Evolutionary conservation across 441 rosid species (phyloP).

Genomic region (Adansonia rubrostipa): DNA sequence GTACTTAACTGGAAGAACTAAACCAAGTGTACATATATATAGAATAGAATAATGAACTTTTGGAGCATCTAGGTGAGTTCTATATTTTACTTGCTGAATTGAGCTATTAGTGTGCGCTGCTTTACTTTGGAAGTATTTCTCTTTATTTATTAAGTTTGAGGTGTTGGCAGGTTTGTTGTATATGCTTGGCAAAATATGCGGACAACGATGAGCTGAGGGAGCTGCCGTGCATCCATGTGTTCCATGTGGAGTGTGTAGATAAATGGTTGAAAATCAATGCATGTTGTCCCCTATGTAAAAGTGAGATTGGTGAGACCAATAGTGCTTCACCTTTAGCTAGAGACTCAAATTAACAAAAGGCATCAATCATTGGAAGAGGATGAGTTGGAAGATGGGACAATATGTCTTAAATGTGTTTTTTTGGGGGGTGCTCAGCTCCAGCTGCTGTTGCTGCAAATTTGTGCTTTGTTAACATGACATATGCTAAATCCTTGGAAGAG

Average conservation of each 20-base stretch:
- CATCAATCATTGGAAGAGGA: not conserved
- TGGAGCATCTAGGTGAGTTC: not conserved
- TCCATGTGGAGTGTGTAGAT: constrained; percentile 75
- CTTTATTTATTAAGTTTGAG: not conserved
- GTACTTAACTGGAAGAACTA: not conserved
- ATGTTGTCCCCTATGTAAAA: constrained; percentile 74
- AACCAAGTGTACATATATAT: not conserved
- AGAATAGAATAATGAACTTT: not conserved
- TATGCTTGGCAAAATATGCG: constrained; percentile 67
- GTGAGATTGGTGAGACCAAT: constrained; percentile 58
- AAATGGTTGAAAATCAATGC: constrained; percentile 80
- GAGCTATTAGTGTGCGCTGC: not conserved
- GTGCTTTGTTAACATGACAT: not conserved
- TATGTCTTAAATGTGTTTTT: not conserved
- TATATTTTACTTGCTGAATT: not conserved
- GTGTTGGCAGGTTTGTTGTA: constrained; percentile 66
- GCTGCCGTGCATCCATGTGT: constrained; percentile 64
- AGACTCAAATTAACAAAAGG: constrained; percentile 21
- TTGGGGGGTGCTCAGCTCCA: not conserved
- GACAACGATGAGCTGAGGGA: constrained; percentile 68
- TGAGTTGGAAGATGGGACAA: not conserved
- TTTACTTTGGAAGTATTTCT: too few species aligned
- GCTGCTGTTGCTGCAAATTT: not conserved
- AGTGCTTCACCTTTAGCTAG: constrained; percentile 30
- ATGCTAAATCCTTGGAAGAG: not conserved